A percentile compares a stretch with the other conserved stretches of the same genome.
These are phyloP conservation scores for Labyrinthula sp. DNA, from an alignment of 352 stramenopile species.

Conservation along the genomic window DNA sequence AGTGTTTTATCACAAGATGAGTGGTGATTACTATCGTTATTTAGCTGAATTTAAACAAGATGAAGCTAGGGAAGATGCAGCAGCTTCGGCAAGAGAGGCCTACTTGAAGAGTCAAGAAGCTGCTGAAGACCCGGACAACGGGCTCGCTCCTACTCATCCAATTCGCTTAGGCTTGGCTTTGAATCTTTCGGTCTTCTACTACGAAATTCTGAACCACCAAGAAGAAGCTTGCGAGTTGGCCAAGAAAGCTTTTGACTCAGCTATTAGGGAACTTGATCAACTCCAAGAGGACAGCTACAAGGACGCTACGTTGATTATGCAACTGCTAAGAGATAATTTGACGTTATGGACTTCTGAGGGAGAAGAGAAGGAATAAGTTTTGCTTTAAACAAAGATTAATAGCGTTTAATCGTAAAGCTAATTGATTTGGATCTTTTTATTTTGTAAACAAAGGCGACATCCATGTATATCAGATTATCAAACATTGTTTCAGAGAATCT, in stretches of 20 bases:
- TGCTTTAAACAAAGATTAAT: no score
- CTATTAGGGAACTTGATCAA: slow-evolving; percentile 96
- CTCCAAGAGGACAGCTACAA: slow-evolving; percentile 97
- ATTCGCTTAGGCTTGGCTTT: slow-evolving; percentile 92
- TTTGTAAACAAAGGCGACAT: no score
- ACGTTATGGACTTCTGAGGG: slow-evolving; percentile 95
- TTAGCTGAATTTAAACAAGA: slow-evolving; percentile 91
- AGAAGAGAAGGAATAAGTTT: slow-evolving; percentile 46
- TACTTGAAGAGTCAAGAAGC: slow-evolving; percentile 64
- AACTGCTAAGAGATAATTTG: slow-evolving; percentile 96
- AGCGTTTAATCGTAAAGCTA: no score
- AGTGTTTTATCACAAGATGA: slow-evolving; percentile 99
- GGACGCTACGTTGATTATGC: slow-evolving; percentile 98
- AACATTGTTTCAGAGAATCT: no score
- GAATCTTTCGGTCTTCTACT: slow-evolving; percentile 98
- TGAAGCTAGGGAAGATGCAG: slow-evolving; percentile 72
- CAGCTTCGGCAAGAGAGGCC: slow-evolving; percentile 45
- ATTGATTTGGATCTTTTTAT: no score
- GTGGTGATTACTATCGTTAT: slow-evolving; percentile 98
- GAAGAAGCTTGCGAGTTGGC: slow-evolving; percentile 69
- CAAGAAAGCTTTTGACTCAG: slow-evolving; percentile 94
- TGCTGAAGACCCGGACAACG: slow-evolving; percentile 44
- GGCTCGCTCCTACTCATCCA: slow-evolving; percentile 83
- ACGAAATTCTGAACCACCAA: slow-evolving; percentile 94
- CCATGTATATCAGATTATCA: no score